phyloP scores from a whole-genome alignment of 345 rosid species.

The Excoecaria agallocha region DNA sequence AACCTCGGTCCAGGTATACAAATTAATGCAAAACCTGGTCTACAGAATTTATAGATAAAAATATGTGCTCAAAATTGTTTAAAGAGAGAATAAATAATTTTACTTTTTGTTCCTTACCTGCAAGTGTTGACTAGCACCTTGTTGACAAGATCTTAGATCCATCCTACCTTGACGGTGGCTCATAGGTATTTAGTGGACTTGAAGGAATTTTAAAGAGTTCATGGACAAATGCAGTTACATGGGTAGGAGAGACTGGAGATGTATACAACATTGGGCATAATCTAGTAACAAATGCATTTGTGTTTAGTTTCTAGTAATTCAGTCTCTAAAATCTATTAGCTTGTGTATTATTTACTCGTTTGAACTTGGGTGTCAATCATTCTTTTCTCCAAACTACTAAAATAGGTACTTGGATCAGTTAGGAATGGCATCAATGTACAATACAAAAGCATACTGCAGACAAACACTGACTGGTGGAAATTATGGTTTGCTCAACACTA shows the following conservation, averaged over 20 bases:
- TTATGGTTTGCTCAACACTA: too few species aligned
- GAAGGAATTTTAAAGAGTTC: too few species aligned
- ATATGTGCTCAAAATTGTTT: too few species aligned
- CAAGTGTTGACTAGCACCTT: slow-evolving; percentile 46
- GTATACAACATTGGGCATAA: slow-evolving; percentile 55
- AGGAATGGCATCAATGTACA: slow-evolving; percentile 48
- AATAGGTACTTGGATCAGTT: slow-evolving; percentile 59
- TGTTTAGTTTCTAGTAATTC: slow-evolving; percentile 55
- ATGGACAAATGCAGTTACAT: too few species aligned
- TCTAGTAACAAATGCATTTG: slow-evolving; percentile 50
- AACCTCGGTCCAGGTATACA: too few species aligned
- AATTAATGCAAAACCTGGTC: too few species aligned
- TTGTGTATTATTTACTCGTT: neutral
- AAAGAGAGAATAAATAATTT: too few species aligned
- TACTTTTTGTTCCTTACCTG: neutral
- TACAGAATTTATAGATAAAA: too few species aligned
- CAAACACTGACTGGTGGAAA: too few species aligned
- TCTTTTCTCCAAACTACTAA: neutral
- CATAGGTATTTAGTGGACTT: slow-evolving; percentile 22
- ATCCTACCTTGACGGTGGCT: slow-evolving; percentile 36
- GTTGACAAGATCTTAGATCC: slow-evolving; percentile 46
- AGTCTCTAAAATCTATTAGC: neutral
- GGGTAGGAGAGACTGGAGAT: too few species aligned
- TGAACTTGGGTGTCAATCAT: neutral
- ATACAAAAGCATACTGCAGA: slow-evolving; percentile 52